Evolutionary conservation across 225 moss, liverwort and hornwort species (phyloP).

Genomic region (Bryum argenteum): DNA sequence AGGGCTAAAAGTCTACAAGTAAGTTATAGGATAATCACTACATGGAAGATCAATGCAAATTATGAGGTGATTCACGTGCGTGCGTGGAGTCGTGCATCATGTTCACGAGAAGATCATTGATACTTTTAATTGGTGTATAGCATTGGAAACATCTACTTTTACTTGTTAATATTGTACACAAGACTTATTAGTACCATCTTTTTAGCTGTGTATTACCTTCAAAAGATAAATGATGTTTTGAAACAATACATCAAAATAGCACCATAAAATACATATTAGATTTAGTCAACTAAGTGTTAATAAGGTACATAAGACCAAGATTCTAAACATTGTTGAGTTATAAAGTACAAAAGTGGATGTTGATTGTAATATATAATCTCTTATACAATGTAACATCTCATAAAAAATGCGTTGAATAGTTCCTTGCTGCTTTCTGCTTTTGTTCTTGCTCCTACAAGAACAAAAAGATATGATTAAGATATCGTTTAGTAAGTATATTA

Average conservation of each 20-base stretch:
- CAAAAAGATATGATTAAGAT: not conserved
- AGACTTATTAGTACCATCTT: too few species aligned
- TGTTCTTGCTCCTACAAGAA: slow-evolving; percentile 22
- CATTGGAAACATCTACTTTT: too few species aligned
- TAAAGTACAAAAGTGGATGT: not conserved
- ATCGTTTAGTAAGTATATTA: too few species aligned
- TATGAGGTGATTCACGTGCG: too few species aligned
- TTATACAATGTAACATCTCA: not conserved
- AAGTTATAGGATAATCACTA: too few species aligned
- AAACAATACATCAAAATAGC: not conserved
- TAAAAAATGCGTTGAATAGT: not conserved
- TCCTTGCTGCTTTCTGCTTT: not conserved
- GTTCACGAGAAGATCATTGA: too few species aligned
- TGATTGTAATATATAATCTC: not conserved
- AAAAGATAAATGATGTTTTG: rapidly evolving
- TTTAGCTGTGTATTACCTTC: too few species aligned
- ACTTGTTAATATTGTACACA: too few species aligned
- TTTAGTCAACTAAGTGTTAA: not conserved
- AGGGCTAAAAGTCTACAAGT: too few species aligned
- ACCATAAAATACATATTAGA: not conserved
- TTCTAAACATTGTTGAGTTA: not conserved
- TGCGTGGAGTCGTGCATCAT: too few species aligned
- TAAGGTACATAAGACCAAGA: rapidly evolving
- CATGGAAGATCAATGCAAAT: too few species aligned
- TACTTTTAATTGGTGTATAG: too few species aligned